phyloP scores from a whole-genome alignment of 208 protist species.

The Leishmania aethiopica region DNA sequence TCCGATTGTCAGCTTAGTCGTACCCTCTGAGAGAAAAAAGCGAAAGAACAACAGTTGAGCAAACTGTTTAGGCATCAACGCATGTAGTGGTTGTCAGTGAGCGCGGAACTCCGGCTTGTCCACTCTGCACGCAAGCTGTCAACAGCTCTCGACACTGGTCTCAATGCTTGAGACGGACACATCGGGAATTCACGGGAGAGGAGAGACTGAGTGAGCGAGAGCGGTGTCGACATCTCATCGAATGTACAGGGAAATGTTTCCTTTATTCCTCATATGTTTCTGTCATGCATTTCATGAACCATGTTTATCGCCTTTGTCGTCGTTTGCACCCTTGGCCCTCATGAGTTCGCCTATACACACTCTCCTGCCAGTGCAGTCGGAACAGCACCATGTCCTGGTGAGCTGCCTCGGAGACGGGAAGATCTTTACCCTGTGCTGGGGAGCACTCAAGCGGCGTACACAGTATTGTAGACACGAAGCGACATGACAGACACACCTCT shows the following conservation, averaged over 20 bases:
- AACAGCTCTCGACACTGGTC: background rate
- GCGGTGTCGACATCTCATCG: background rate
- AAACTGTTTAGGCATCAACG: background rate
- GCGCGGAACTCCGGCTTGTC: background rate
- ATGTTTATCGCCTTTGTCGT: constrained; percentile 9
- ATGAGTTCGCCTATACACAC: background rate
- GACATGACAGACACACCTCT: background rate
- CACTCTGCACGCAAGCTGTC: background rate
- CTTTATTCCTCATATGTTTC: background rate
- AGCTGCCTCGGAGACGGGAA: background rate
- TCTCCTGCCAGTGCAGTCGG: background rate
- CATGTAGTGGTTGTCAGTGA: background rate
- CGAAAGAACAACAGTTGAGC: background rate
- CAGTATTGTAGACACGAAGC: background rate
- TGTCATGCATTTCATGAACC: background rate
- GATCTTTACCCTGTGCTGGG: background rate
- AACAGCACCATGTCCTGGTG: background rate
- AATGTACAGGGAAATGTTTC: background rate
- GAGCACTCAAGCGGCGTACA: background rate
- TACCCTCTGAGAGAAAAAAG: background rate
- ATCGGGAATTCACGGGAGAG: background rate
- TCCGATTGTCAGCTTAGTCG: background rate
- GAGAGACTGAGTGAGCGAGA: background rate
- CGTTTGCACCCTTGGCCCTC: background rate
- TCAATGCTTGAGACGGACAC: background rate